phyloP scores from a whole-genome alignment of 371 early-diverging fungal species.

The Lichtheimia ramosa region DNA sequence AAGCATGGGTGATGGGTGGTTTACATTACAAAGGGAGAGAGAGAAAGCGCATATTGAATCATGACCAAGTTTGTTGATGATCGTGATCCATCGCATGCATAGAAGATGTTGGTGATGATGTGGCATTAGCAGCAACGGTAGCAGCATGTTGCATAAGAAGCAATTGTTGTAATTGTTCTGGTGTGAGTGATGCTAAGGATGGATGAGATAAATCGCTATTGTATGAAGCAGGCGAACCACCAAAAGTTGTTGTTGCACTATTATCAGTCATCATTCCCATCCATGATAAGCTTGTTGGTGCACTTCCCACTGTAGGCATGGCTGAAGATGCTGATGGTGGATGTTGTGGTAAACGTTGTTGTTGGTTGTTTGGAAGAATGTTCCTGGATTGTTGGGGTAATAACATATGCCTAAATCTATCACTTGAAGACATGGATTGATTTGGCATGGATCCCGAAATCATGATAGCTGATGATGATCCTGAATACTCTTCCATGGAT shows the following conservation, averaged over 20 bases:
- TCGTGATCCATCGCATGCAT: slow-evolving; percentile 14
- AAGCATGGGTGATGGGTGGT: background rate
- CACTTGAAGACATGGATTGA: slow-evolving; percentile 12
- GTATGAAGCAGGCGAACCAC: slow-evolving; percentile 8
- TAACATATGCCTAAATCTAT: slow-evolving; percentile 9
- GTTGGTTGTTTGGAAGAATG: slow-evolving; percentile 18
- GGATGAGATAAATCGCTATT: slow-evolving; percentile 2
- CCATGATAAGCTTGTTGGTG: slow-evolving; percentile 21
- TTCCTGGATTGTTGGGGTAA: slow-evolving; percentile 10
- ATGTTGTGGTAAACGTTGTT: slow-evolving; percentile 14
- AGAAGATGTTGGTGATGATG: background rate
- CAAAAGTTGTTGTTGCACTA: background rate
- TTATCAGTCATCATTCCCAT: slow-evolving; percentile 21
- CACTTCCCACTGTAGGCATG: slow-evolving; percentile 14
- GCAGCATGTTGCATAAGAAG: slow-evolving; percentile 21
- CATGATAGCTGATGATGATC: slow-evolving; percentile 9
- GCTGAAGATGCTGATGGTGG: slow-evolving; percentile 10
- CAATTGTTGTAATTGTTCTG: slow-evolving; percentile 24
- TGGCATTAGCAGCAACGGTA: background rate
- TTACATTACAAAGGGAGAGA: slow-evolving; percentile 7
- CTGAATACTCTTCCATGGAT: background rate
- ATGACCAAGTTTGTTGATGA: slow-evolving; percentile 15
- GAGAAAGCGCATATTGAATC: background rate
- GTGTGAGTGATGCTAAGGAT: slow-evolving; percentile 15
- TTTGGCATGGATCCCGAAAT: slow-evolving; percentile 21